Base-by-base conservation (phyloP, 345 rosid genomes). In the Heritiera fomes region DNA sequence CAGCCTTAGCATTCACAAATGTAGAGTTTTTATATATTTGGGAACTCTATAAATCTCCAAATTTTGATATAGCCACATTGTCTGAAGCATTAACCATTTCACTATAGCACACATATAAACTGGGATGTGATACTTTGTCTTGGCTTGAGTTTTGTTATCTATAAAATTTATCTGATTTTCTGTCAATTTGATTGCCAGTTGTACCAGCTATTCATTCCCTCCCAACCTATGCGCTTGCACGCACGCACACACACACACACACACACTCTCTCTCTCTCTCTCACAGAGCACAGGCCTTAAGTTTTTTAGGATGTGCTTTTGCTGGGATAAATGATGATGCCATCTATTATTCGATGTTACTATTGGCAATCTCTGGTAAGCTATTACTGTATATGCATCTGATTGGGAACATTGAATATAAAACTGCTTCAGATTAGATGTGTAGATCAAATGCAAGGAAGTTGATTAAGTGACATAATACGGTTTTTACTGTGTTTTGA, bases 281-380 rank as follows among this genome's bases (percentile, higher is more conserved):
- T 23, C 28, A 0, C 12, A 32, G 61, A 52, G 45, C 75, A 49
- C 0, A 41, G 20, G 23, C n/a, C 43, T 50, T 71, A 32, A 65
- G 32, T 8, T 71, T 30, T 30, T 12, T 71, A 32, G 75, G 8
- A 71, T 71, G 75, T 71, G 45, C 60, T 50, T 28, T 70, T 71
- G 40, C 45, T 32, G 12, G 45, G 59, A 17, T 52, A 52, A 17
- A 71, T 70, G 58, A 47, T 47, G 50, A 9, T 43, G 53, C 30
- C 52, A 67, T 67, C 30, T 67, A 8, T 41, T 43, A 41, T 41
- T 67, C 18, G 71, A 67, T 67, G 7, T 41, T 43, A 8, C 3
- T n/a, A 67, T 30, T 41, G 50, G 73, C 46, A 69, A 3, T 69
- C 38, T 69, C 18, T 47, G 73, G 73, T 23, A 15, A 69, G 56